Conservation (phyloP, 768 basidiomycete species). For the Leccinum arenicola region DNA sequence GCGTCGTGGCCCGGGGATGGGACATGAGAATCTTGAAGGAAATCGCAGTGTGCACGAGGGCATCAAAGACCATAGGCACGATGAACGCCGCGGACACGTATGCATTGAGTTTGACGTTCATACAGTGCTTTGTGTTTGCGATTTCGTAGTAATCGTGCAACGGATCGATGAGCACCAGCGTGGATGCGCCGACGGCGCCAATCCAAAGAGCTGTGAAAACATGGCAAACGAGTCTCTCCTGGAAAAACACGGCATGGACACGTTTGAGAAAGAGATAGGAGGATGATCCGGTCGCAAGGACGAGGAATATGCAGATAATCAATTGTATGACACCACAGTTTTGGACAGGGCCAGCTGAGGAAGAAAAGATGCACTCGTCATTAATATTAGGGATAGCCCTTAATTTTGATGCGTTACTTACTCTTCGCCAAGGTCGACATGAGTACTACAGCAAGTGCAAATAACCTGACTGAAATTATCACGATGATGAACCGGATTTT, state of each 20-base stretch:
- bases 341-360: constrained; percentile 22
- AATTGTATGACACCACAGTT: constrained; percentile 19
- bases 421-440: constrained; percentile 20
- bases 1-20: constrained; percentile 8
- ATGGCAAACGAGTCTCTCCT: constrained; percentile 16
- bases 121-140: constrained; percentile 34
- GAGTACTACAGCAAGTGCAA: constrained; percentile 18
- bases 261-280: constrained; percentile 39
- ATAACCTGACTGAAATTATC: constrained; percentile 12
- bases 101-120: constrained; percentile 18
- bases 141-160: constrained; percentile 25
- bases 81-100: constrained; percentile 30
- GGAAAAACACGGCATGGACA: constrained; percentile 34
- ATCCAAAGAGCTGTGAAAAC: constrained; percentile 35
- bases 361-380: not conserved
- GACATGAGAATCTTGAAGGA: constrained; percentile 26
- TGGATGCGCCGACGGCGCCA: constrained; percentile 23
- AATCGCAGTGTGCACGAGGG: constrained; percentile 34
- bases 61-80: constrained; percentile 32
- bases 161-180: constrained; percentile 26
- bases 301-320: constrained; percentile 13
- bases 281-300: constrained; percentile 27
- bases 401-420: constrained; percentile 2
- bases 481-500: not conserved
- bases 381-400: not conserved